These are phyloP conservation scores for Paragyromitra xinjiangensis DNA, from an alignment of 495 filamentous ascomycete genomes.

Conservation along the genomic window DNA sequence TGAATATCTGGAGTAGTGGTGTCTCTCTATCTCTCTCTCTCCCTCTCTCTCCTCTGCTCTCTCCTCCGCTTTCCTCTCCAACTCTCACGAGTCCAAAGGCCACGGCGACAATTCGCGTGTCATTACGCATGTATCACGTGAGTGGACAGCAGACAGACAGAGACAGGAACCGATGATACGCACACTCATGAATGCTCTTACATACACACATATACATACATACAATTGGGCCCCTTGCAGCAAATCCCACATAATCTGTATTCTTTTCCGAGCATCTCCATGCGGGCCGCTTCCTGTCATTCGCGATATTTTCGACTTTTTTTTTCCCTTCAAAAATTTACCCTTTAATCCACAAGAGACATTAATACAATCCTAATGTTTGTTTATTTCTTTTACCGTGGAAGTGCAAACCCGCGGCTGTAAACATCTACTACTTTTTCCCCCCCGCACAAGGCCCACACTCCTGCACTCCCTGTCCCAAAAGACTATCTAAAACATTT, in stretches of 20 bases:
- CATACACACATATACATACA: background rate
- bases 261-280: slow-evolving; percentile 20
- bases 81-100: slow-evolving; percentile 31
- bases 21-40: background rate
- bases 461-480: slow-evolving; percentile 51
- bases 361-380: background rate
- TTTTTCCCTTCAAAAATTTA: background rate
- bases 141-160: slow-evolving; percentile 22
- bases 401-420: background rate
- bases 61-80: background rate
- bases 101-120: slow-evolving; percentile 54
- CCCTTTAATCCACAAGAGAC: no score
- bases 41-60: background rate
- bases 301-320: background rate
- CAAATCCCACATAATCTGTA: background rate
- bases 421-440: slow-evolving; percentile 27
- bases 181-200: background rate
- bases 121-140: slow-evolving; percentile 54
- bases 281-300: slow-evolving; percentile 10
- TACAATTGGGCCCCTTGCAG: slow-evolving; percentile 13
- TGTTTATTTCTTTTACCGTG: background rate
- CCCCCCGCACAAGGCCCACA: slow-evolving; percentile 41
- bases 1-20: background rate
- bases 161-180: background rate
- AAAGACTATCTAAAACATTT: slow-evolving; percentile 42